Base-by-base conservation (phyloP, 1,139 yeast species). In the Geotrichum citri-aurantii region DNA sequence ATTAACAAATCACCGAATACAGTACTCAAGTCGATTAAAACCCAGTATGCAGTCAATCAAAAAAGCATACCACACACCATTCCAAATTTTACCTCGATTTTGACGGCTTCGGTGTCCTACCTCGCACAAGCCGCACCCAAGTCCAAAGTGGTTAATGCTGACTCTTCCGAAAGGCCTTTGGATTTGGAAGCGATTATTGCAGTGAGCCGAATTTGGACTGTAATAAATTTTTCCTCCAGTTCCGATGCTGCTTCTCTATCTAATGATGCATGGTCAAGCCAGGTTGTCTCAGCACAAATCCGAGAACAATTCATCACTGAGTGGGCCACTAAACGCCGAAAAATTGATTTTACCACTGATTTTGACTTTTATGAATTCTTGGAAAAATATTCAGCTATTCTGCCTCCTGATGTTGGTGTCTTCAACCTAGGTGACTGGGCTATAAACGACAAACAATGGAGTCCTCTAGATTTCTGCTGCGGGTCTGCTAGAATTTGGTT, bases 341-440 rank as follows among this genome's bases (percentile, higher is more conserved):
- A 65, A 8, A 65, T 67, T 17, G 76, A 75, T 59, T 75, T 68
- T 62, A 73, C 77, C 21, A 74, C 76, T 23, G 78, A 75, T 61
- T 75, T 73, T 62, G 77, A 72, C 37, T 64, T 68, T 31, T 72
- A 70, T 52, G 79, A 75, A 63, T 75, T 75, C 56, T 59, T 73
- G 49, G 71, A 68, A 48, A 65, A 70, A 48, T 75, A 73, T 59
- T 63, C 72, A 4, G 60, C 72, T 1, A 59, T 73, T 2, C 62
- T 75, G n/a, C 76, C 76, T 0, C 69, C 70, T 2, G 68, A 68
- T 26, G 65, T 69, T 1, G 67, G 68, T 10, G 65, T 68, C 17
- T 64, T 65, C 55, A 67, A 68, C 49, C 59, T 75, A 3, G 74
- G 71, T 5, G 65, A 66, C 11, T 75, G 78, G 78, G 77, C 76